These are phyloP conservation scores for Aphanomyces euteiches DNA, from an alignment of 352 stramenopile species.

Conservation along the genomic window DNA sequence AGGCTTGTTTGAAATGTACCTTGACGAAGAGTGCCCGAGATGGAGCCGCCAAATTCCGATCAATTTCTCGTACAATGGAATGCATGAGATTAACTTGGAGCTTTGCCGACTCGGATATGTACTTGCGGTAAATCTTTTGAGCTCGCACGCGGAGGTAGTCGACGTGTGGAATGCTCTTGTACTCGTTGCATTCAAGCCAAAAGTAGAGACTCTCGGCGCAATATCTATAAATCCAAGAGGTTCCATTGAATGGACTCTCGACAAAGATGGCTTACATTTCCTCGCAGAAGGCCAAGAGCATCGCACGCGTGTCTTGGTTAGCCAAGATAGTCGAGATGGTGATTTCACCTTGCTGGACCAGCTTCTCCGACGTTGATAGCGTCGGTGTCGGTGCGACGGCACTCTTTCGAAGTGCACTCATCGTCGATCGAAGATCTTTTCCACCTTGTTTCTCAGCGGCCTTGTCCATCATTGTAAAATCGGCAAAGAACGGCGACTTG, in stretches of 20 bases:
- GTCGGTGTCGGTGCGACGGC: not conserved
- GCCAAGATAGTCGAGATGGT: constrained; percentile 59
- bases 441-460: no score
- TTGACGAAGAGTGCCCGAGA: constrained; percentile 53
- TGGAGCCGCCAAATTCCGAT: constrained; percentile 52
- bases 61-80: constrained; percentile 50
- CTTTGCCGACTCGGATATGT: constrained; percentile 59
- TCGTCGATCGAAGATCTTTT: no score
- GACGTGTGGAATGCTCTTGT: constrained; percentile 67
- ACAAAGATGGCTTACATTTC: constrained; percentile 51
- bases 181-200: constrained; percentile 80
- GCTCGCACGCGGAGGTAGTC: constrained; percentile 70
- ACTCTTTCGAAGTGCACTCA: not conserved
- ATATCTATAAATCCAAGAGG: constrained; percentile 38
- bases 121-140: constrained; percentile 78
- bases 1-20: not conserved
- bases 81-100: constrained; percentile 72
- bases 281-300: constrained; percentile 71
- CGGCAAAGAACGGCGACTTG: constrained; percentile 55
- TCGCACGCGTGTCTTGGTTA: constrained; percentile 51
- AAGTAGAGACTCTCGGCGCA: constrained; percentile 82
- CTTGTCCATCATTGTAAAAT: not conserved
- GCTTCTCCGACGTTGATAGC: constrained; percentile 9
- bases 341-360: constrained; percentile 32
- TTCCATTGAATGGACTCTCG: not conserved